Conservation (phyloP, 2,329 filamentous ascomycete species). For the Aspergillus piperis region DNA sequence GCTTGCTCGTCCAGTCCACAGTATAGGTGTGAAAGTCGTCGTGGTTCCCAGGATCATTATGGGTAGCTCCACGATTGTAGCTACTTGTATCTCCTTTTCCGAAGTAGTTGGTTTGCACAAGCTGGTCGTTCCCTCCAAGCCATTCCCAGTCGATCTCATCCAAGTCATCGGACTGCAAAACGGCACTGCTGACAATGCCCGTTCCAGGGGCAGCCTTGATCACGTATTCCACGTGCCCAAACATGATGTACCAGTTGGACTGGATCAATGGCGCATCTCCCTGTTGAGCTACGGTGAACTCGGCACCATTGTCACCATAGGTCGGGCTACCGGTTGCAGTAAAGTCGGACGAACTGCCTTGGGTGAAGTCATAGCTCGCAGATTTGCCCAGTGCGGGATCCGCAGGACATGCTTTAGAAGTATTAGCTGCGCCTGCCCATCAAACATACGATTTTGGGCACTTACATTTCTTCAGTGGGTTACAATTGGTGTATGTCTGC, state of each 20-base stretch:
- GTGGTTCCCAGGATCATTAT: conserved; percentile 69
- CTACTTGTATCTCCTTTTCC: conserved; percentile 82
- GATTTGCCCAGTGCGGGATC: conserved; percentile 80
- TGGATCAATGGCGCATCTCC: conserved; percentile 84
- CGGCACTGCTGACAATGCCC: conserved; percentile 90
- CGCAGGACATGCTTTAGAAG: conserved; percentile 62
- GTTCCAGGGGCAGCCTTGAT: conserved; percentile 84
- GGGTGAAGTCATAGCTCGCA: conserved; percentile 80
- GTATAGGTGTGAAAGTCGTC: conserved; percentile 79
- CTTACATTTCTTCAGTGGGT: conserved; percentile 44
- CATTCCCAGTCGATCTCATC: conserved; percentile 99
- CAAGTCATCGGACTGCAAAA: conserved; percentile 85
- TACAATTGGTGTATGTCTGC: conserved; percentile 49
- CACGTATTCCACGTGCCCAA: conserved; percentile 82
- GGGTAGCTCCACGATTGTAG: conserved; percentile 87
- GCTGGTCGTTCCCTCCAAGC: conserved; percentile 72
- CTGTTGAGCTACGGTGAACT: conserved; percentile 73
- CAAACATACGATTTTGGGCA: not conserved
- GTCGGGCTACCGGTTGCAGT: conserved; percentile 66
- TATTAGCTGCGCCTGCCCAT: conserved; percentile 8
- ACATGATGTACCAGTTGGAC: conserved; percentile 99
- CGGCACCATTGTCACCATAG: conserved; percentile 75
- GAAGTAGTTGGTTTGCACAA: conserved; percentile 98
- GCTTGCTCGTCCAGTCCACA: conserved; percentile 84
- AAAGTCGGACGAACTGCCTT: conserved; percentile 78